Evolutionary conservation across 208 protist genomes (phyloP).

Genomic region (Trichomonas vaginalis): DNA sequence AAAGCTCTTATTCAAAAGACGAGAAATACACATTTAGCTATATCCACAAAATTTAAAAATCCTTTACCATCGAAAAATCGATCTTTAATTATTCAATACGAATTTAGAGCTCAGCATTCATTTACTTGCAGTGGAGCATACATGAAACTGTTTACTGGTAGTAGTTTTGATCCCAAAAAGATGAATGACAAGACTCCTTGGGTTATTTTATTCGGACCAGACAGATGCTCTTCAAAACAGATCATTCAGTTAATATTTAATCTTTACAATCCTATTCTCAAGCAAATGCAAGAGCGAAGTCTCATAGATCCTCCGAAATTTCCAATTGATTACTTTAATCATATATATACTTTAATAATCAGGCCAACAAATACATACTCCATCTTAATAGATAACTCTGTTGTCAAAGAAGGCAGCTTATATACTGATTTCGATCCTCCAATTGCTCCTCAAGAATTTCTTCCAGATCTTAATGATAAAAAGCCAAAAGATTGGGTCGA

Average conservation of each 20-base stretch:
- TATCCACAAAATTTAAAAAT: not conserved
- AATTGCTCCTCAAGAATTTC: constrained; percentile 21
- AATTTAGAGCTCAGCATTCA: constrained; percentile 22
- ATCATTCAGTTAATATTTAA: constrained; percentile 37
- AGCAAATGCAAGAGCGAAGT: constrained; percentile 12
- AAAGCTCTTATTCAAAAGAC: not conserved
- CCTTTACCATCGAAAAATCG: not conserved
- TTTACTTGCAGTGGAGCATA: constrained; percentile 36
- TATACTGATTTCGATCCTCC: constrained; percentile 26
- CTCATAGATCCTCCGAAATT: not conserved
- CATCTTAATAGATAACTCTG: constrained; percentile 30
- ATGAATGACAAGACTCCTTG: constrained; percentile 28
- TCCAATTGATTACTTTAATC: constrained; percentile 19
- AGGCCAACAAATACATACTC: constrained; percentile 20
- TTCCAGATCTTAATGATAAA: constrained; percentile 31
- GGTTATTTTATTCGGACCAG: constrained; percentile 42
- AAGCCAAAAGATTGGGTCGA: constrained; percentile 38
- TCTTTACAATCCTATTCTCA: constrained; percentile 17
- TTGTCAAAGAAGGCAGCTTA: constrained; percentile 21
- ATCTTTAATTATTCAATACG: constrained; percentile 30
- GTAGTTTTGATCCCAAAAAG: not conserved
- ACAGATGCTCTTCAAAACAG: constrained; percentile 27
- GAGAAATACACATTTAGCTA: not conserved
- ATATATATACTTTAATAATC: constrained; percentile 35
- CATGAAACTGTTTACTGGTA: constrained; percentile 30